Evolutionary conservation across 1,284 basidiomycete species (phyloP).

Genomic region (Laetiporus sulphureus): DNA sequence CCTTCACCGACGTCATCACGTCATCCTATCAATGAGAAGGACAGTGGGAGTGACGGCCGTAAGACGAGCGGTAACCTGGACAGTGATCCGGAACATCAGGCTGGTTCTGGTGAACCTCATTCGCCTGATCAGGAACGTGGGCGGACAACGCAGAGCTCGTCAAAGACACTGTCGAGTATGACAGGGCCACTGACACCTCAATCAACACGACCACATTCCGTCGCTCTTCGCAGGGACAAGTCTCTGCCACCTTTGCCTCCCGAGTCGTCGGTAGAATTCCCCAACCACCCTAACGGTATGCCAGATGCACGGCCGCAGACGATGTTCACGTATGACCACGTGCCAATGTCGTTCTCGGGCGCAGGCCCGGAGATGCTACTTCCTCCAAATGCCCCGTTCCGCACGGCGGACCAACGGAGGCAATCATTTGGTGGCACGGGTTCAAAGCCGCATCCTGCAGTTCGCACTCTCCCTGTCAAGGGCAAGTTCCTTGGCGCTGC

Average conservation of each 20-base stretch:
- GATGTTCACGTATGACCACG: conserved; percentile 54
- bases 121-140: conserved; percentile 22
- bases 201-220: conserved; percentile 29
- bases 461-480: conserved; percentile 39
- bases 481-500: conserved; percentile 15
- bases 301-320: conserved; percentile 55
- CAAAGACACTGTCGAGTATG: conserved; percentile 21
- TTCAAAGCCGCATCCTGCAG: conserved; percentile 43
- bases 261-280: conserved; percentile 36
- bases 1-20: conserved; percentile 70
- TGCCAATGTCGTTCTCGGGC: conserved; percentile 35
- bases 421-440: conserved; percentile 70
- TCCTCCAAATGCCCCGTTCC: conserved; percentile 61
- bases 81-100: conserved; percentile 18
- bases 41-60: conserved; percentile 34
- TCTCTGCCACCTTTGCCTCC: conserved; percentile 68
- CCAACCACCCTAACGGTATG: conserved; percentile 25
- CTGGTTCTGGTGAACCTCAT: conserved; percentile 15
- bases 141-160: conserved; percentile 22
- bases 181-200: conserved; percentile 26
- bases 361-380: conserved; percentile 39
- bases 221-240: conserved; percentile 54
- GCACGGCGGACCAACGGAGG: conserved; percentile 45
- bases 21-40: conserved; percentile 48
- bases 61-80: conserved; percentile 27